Base-by-base conservation (phyloP, 2,329 filamentous ascomycete genomes). In the Penicillium sp. region DNA sequence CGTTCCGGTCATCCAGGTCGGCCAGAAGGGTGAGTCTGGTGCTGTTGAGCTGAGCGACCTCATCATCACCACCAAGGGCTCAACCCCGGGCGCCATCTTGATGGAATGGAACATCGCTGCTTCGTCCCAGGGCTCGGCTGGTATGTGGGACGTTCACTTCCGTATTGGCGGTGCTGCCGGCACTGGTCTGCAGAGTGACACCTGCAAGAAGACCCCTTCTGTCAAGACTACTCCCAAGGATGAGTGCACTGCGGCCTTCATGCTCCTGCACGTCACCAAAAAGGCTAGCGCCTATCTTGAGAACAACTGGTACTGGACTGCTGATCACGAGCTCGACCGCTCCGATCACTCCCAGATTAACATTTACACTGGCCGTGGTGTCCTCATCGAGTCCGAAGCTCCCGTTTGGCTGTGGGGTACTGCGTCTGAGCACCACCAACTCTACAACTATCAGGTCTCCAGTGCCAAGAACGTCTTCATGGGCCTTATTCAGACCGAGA, bases 71-170 rank as follows among this genome's bases (percentile, higher is more conserved):
- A 96, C 92, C 26, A 83, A 86, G 62, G 93, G 93, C 4, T 80
- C 92, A 3, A 88, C 91, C 59, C 89, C 92, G 0, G 93, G 93
- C 61, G 93, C 92, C 16, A 91, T 96, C 67, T 83, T 97, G 70
- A 86, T 97, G 77, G 84, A 97, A 73, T 97, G 91, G 89, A 97
- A 97, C 75, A 79, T 96, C 37, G 85, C 85, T 39, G 87, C 86
- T 31, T 51, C 70, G 21, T 64, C 67, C 6, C 82, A 87, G 54
- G 91, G 91, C 43, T 83, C 86, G 1, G 87, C 87, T 18, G 93
- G 86, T 58, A 87, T 97, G 75, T 99, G 92, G 90, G 94, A 99
- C 67, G 87, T 92, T n/a, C 94, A 99, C 79, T 88, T 94, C 77
- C 91, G 94, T 68, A 85, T 99, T 65, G 93, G 92, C 65, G 94